Evolutionary conservation across 192 early-diverging fungal genomes (phyloP), one percentile per base, ranked within the genome.

Genomic region (Powellomyces hirtus): DNA sequence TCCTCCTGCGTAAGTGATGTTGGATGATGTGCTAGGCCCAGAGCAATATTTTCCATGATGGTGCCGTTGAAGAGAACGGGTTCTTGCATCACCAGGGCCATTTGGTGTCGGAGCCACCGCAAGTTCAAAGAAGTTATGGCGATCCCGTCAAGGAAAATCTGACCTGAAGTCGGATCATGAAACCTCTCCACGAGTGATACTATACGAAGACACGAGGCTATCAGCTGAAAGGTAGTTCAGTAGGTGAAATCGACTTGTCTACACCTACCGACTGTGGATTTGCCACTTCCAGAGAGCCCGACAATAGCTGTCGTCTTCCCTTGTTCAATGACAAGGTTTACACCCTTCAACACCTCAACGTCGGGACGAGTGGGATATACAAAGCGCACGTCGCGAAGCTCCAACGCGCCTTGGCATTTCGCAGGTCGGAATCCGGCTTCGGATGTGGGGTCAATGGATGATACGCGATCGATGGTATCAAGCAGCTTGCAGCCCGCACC

Each of bases 271-370:
- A 69, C 90, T 79, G 76, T 90, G 13, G 42, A 55, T 49, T 96
- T 96, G 2, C 81, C 84, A 50, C 83, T 83, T 16, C 94, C 93
- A 4, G 88, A 88, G 53, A 77, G 79, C 52, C 93, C 93, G n/a
- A 94, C 93, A 51, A 95, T 76, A 26, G 91, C 93, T 20, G 92
- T 86, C n/a, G 85, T 90, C 70, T 86, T 75, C 20, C 94, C 92
- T 0, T 89, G 83, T 22, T 72, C 52, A 11, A 89, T 76, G 35
- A 78, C 62, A 18, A 91, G 70, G 59, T 70, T 71, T 29, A 89
- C 75, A 36, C 78, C 72, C 7, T 72, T 46, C 49, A 88, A 69
- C 58, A 90, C 81, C 1, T 75, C 75, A 51, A 87, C 77, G 42
- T 89, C 83, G 4, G 81, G 68, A 13, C 86, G 79, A 4, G 84